Base-by-base conservation (phyloP, 202 grass and related monocot species). In the Hordeum pubiflorum region DNA sequence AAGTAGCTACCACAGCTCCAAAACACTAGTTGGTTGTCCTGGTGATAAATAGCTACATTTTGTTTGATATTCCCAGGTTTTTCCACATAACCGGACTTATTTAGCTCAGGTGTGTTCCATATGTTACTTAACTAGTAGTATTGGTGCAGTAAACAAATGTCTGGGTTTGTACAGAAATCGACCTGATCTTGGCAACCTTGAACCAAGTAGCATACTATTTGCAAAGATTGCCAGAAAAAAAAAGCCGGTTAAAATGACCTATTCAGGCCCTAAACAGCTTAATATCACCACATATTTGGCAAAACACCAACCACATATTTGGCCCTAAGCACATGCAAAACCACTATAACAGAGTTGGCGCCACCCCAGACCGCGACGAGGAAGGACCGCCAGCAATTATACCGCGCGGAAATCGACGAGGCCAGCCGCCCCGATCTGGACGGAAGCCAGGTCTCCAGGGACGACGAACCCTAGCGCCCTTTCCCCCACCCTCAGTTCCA, bases 371-470 rank as follows among this genome's bases (percentile, higher is more conserved):
- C 12, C 13, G 52, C 6, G 0, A 3, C 10, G 2, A 46, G 15
- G 9, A 13, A 55, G 15, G n/a, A 54, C 4, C 11, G 10, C 0
- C 22, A n/a, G 37, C 22, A 20, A 31, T 65, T 63, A 4, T 24
- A 24, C 14, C 39, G 9, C 33, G 0, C 6, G 1, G 1, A 32
- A 33, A 10, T 41, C 52, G 37, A 24, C 24, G 43, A 20, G 11
- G 43, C 34, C 23, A 29, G 5, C 4, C 10, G 8, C 1, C 4
- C 9, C 1, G 10, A 74, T 37, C 21, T 7, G 26, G 4, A 58
- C 6, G 13, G 13, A 24, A 0, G 4, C 7, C 0, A 1, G 31
- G 36, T 0, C 7, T 10, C 40, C 50, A 6, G 46, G 1, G 0
- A 0, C 1, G 8, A 66, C 0, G 55, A 83, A 67, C 24, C 81